Base-by-base conservation (phyloP, 306 rosid genomes). In the Castanea sativa region DNA sequence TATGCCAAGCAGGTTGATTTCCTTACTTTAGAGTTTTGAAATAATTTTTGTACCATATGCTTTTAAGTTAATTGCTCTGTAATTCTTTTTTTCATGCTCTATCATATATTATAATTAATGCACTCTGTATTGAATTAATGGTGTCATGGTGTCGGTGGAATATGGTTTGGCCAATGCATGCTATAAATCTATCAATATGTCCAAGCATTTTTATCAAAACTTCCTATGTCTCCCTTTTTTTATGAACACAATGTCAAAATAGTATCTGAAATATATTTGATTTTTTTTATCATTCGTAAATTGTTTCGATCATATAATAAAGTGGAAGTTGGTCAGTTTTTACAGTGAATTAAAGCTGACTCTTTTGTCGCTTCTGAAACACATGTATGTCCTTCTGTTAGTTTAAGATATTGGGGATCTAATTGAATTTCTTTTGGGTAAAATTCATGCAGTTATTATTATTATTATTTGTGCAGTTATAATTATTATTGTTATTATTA, bases 1-100 rank as follows among this genome's bases (percentile, higher is more conserved):
- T 95, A 95, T 89, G 97, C 98, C 76, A 91, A 92, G 88, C 97
- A 95, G 99, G 99, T 94, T 71, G 77, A 49, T 58, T 86, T 73
- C 73, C 78, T 80, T 80, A 51, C 87, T 69, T 72, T 19, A 69
- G 65, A 25, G 30, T 79, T 74, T 69, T 19, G 51, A 33, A 32
- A 67, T 67, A 32, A 30, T 67, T 70, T 60, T 25, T 60, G 4
- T 52, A 57, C 8, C 41, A 6, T 27, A 27, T 35, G 55, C 71
- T 53, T 56, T 51, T 33, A 13, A 55, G 58, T 49, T 9, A 56
- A 29, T 51, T 41, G 38, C 3, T 7, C 15, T 23, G 19, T 32
- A 33, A 67, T 67, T 1, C 9, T 19, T 13, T 59, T 25, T 25
- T 19, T 58, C 58, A 63, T 73, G 45, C 56, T 33, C 69, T 58